phyloP scores from a whole-genome alignment of 192 early-diverging fungal species.

The Linnemannia zychae region DNA sequence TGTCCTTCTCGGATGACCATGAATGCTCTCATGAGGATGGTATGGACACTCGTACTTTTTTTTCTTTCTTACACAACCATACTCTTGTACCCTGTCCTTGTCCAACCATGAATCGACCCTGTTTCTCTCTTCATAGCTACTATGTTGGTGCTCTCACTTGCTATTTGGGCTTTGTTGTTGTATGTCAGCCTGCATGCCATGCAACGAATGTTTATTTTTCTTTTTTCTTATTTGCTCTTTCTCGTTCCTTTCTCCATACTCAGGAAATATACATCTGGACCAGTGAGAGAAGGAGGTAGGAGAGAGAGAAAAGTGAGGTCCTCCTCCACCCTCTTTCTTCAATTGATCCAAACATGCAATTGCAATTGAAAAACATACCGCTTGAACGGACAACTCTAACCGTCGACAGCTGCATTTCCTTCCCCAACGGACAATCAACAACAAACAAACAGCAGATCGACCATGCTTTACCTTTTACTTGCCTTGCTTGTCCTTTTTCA shows the following conservation, averaged over 20 bases:
- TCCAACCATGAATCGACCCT: slow-evolving; percentile 7
- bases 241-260: too few species aligned
- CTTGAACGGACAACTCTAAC: not conserved
- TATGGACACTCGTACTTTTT: not conserved
- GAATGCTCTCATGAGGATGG: slow-evolving; percentile 12
- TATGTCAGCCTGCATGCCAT: slow-evolving; percentile 9
- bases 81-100: not conserved
- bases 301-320: too few species aligned
- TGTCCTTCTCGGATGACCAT: not conserved
- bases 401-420: not conserved
- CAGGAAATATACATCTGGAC: too few species aligned
- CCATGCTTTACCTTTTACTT: not conserved
- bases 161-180: not conserved
- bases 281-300: too few species aligned
- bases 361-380: too few species aligned
- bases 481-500: not conserved
- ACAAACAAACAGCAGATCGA: not conserved
- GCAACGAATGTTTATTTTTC: not conserved
- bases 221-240: not conserved
- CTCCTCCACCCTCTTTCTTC: too few species aligned
- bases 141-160: not conserved
- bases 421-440: not conserved
- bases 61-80: too few species aligned
- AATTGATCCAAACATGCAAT: too few species aligned
- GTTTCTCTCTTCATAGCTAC: not conserved